These are phyloP conservation scores for Cladosporium sp. DNA, from an alignment of 2,329 filamentous ascomycete genomes.

Conservation along the genomic window DNA sequence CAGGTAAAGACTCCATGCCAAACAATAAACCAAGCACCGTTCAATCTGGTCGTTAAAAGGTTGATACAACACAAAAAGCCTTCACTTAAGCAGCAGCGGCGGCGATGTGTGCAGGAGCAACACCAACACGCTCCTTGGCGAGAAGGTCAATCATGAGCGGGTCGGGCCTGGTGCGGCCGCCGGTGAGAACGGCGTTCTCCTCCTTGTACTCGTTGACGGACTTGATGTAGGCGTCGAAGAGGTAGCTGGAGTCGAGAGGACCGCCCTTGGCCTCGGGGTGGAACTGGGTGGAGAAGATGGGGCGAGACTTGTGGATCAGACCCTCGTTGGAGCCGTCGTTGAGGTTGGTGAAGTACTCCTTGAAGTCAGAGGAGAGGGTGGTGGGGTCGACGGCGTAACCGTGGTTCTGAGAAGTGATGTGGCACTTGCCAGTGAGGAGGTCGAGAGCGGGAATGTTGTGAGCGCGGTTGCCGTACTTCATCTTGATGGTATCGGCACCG, in stretches of 20 bases:
- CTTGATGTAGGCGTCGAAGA: conserved; percentile 95
- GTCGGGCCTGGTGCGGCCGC: conserved; percentile 75
- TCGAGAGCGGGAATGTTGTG: conserved; percentile 98
- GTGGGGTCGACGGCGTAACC: conserved; percentile 88
- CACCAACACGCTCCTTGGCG: conserved; percentile 90
- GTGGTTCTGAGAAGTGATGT: conserved; percentile 98
- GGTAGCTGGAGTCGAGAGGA: conserved; percentile 88
- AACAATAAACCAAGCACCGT: conserved; percentile 5
- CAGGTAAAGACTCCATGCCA: neutral
- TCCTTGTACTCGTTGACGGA: conserved; percentile 87
- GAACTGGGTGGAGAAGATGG: conserved; percentile 98
- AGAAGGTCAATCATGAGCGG: conserved; percentile 86
- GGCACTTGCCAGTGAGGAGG: conserved; percentile 91
- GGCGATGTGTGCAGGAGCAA: conserved; percentile 42
- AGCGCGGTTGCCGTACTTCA: conserved; percentile 98
- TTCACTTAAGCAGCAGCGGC: neutral
- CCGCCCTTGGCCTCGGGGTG: conserved; percentile 97
- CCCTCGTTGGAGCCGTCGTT: conserved; percentile 98
- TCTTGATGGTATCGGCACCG: conserved; percentile 87
- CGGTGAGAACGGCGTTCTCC: conserved; percentile 64
- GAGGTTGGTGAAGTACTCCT: conserved; percentile 97
- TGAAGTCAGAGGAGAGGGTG: conserved; percentile 80
- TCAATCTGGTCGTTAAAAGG: conserved; percentile 10
- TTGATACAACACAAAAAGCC: neutral
- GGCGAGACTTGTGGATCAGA: conserved; percentile 91